Conservation (phyloP, 1,284 basidiomycete species). For the Neolentinus lepideus region DNA sequence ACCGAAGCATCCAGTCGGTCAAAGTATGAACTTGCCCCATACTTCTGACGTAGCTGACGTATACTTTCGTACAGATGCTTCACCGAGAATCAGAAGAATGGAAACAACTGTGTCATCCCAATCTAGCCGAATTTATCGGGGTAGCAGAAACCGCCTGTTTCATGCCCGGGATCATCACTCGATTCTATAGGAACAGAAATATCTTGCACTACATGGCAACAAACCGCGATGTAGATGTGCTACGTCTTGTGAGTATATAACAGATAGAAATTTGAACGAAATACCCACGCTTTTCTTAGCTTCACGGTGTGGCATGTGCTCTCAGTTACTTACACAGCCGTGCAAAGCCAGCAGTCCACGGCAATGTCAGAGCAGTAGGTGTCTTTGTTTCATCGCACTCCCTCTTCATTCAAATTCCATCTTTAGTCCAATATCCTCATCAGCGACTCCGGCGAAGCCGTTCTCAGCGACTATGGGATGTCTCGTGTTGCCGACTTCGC, state of each 20-base stretch:
- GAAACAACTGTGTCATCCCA: not conserved
- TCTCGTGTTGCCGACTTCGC: not conserved
- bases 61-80: not conserved
- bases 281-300: not conserved
- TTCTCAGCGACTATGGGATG: not conserved
- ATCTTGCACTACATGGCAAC: not conserved
- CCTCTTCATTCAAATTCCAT: not conserved
- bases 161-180: not conserved
- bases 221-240: not conserved
- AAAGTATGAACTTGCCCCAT: not conserved
- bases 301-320: not conserved
- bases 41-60: no score
- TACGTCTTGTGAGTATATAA: not conserved
- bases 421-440: not conserved
- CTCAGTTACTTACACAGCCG: not conserved
- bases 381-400: not conserved
- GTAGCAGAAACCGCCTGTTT: not conserved
- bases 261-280: not conserved
- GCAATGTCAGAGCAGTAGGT: not conserved
- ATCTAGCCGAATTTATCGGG: not conserved
- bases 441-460: not conserved
- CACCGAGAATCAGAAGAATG: not conserved
- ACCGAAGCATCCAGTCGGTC: not conserved
- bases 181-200: not conserved
- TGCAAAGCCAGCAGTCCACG: not conserved